Base-by-base conservation (phyloP, 192 early-diverging fungal genomes). In the Chytriomyces sp. region DNA sequence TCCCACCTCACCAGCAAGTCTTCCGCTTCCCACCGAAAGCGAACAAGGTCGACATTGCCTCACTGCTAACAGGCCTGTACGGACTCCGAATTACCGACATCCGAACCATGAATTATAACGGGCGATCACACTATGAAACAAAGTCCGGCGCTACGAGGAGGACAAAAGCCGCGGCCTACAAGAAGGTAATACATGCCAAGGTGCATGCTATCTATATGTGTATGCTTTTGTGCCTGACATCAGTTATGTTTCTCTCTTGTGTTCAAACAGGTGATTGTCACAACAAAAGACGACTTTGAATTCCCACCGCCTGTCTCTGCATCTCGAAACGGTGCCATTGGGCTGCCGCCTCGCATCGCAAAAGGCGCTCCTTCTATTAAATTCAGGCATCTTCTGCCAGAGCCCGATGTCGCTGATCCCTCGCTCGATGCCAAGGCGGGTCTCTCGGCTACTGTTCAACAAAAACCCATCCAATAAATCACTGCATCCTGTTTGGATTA, bases 11-110 rank as follows among this genome's bases (percentile, higher is more conserved):
- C 81, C 94, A 95, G 35, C 93, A 92, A 26, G 95, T 94, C 35
- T 98, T 98, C 89, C 90, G 92, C 35, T 91, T 95, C 5, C 97
- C 97, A 43, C 91, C 92, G 24, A 86, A 89, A 43, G 83, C 93
- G 75, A 98, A 97, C 91, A 98, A 98, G 85, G 87, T 98, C 57
- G 97, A 98, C 80, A 94, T 98, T 79, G 86, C 89, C 60, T 90
- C 91, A 63, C 94, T 95, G 75, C 90, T 98, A 24, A 81, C 88
- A 61, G 89, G 93, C 69, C 90, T 97, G 45, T 98, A 98, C 82
- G 86, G 90, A 60, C 86, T 96, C 26, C 87, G 85, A 45, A 87
- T 98, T 5, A 88, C 89, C 24, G 93, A 95, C 76, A 93, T 98
- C 10, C 92, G 95, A 67, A 98, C 95, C 9, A 90, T 94, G 85